These are phyloP conservation scores for Xylariaceae sp. DNA, from an alignment of 2,329 filamentous ascomycete genomes.

Conservation along the genomic window DNA sequence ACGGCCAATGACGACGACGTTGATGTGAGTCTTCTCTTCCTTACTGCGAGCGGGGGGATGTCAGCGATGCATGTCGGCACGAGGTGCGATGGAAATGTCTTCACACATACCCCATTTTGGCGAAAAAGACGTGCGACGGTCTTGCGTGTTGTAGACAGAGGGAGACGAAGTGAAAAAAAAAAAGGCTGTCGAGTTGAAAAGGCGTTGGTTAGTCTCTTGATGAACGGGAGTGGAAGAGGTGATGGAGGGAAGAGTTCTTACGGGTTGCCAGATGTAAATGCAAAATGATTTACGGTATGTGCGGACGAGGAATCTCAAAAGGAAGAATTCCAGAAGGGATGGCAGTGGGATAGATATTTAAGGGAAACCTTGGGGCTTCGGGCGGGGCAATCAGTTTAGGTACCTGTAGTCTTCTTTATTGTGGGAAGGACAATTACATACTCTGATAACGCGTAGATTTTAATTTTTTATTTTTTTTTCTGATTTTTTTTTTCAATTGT, in stretches of 20 bases:
- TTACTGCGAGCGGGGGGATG: constrained; percentile 72
- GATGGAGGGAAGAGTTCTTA: constrained; percentile 20
- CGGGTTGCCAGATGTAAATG: constrained; percentile 34
- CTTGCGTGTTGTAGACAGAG: constrained; percentile 16
- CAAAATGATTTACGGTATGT: background rate
- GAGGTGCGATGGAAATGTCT: constrained; percentile 3
- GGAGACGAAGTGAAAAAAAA: constrained; percentile 21
- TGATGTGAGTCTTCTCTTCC: constrained; percentile 94
- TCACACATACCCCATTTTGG: constrained; percentile 43
- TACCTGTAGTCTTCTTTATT: too few relatives aligned
- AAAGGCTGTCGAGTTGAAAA: constrained; percentile 1
- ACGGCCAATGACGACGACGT: constrained; percentile 89
- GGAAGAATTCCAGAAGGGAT: background rate
- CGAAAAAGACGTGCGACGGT: constrained; percentile 26
- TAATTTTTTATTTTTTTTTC: too few relatives aligned
- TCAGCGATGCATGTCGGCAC: constrained; percentile 8
- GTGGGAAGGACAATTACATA: background rate
- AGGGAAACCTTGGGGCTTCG: background rate
- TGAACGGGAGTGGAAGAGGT: background rate
- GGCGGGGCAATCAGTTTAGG: background rate
- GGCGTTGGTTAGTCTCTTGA: constrained; percentile 9
- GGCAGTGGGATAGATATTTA: background rate
- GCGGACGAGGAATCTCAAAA: background rate
- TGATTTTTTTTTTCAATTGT: background rate
- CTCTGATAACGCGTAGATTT: too few relatives aligned